Conservation (phyloP, 257 asterid genomes). For the Dorcoceras hygrometricum region DNA sequence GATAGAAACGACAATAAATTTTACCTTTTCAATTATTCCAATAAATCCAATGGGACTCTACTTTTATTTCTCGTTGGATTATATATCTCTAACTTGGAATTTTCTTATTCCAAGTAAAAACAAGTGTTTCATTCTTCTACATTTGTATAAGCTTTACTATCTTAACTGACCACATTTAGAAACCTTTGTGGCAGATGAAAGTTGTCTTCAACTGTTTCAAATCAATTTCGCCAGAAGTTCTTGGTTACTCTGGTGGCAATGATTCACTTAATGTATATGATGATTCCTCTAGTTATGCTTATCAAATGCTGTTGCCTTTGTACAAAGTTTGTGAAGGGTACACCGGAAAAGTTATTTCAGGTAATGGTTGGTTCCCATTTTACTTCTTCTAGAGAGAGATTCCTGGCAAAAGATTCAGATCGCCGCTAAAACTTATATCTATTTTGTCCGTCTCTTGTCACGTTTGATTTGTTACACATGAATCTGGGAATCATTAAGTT, state of each 20-base stretch:
- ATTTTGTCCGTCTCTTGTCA: no score
- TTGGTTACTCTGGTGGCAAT: constrained; percentile 27
- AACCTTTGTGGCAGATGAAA: constrained; percentile 61
- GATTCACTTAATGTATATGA: constrained; percentile 32
- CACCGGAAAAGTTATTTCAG: constrained; percentile 74
- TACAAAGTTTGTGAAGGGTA: constrained; percentile 77
- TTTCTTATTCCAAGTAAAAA: not conserved
- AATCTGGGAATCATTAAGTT: not conserved
- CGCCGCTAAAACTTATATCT: no score
- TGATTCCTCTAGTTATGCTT: constrained; percentile 50
- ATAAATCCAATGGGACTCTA: not conserved
- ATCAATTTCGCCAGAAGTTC: constrained; percentile 57
- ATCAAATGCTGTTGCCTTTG: constrained; percentile 69
- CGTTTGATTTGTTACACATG: not conserved
- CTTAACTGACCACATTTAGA: constrained; percentile 15
- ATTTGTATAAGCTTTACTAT: not conserved
- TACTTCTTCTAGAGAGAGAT: constrained; percentile 6
- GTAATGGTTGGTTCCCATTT: constrained; percentile 34
- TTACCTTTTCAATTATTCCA: not conserved
- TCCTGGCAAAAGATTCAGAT: no score
- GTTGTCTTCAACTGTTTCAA: constrained; percentile 67
- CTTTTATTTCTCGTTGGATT: not conserved
- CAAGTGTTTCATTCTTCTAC: not conserved
- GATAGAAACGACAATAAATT: not conserved
- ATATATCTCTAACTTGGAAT: not conserved